Base-by-base conservation (phyloP, 2,329 filamentous ascomycete genomes). In the Claviceps sp. region DNA sequence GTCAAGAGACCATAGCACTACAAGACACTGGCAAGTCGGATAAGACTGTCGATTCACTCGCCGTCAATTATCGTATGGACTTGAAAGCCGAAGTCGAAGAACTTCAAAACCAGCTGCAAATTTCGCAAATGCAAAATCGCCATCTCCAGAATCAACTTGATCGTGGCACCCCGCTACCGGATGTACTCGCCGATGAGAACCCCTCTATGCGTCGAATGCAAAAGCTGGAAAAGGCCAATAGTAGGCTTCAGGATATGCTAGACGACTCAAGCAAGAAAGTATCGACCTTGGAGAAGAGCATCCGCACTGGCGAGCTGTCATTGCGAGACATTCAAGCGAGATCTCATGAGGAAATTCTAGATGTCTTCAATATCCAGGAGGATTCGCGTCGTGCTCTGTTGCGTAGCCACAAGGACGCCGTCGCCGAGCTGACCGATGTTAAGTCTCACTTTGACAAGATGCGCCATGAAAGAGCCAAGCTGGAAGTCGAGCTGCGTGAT, bases 201-300 rank as follows among this genome's bases (percentile, higher is more conserved):
- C 87, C 88, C 1, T 91, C 88, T 1, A 65, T 86, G 47, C 79
- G 84, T 51, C 83, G 93, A 16, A 84, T 95, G 61, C 86, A 95
- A 63, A 91, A 96, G 69, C 78, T 97, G 5, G 91, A 97, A 68
- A 82, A 89, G 59, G 91, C 87, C 63, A 97, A 97, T 68, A 90
- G 79, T 65, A 83, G 89, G 52, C 77, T 97, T 14, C 91, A 97
- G 62, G 89, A 95, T 56, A 88, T 95, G 79, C 82, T 97, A 5
- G 91, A 97, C 66, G 89, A 96, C 65, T 96, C 91, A 2, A 77
- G 85, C 18, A 91, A 88, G 74, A 96, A 96, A 70, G 85, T 96
- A 2, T 95, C 91, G 6, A 80, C 85, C 0, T 71, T 97, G 22
- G 93, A 97, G 68, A 86, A 87, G 64, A 89, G 83, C 54, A 84